These are phyloP conservation scores for Sugiyamaella mastotermitis DNA, from an alignment of 805 yeast species.

Conservation along the genomic window DNA sequence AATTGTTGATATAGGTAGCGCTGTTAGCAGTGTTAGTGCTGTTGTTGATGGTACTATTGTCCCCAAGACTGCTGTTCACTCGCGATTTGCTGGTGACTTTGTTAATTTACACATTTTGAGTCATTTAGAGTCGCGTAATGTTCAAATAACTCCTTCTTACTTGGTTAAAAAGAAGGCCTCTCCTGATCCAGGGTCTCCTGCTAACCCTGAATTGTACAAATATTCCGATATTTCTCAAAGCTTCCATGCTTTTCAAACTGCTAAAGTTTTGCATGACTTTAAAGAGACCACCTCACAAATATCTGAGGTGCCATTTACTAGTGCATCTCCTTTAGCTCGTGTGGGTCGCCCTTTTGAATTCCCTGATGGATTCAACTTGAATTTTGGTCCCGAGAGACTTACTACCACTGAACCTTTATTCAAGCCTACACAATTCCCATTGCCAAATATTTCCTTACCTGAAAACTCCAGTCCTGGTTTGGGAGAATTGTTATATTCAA, in stretches of 20 bases:
- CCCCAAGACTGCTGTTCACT: slow-evolving; percentile 35
- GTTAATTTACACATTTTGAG: slow-evolving; percentile 57
- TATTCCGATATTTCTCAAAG: slow-evolving; percentile 35
- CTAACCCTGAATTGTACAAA: slow-evolving; percentile 16
- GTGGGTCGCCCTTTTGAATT: slow-evolving; percentile 48
- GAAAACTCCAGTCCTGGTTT: slow-evolving; percentile 37
- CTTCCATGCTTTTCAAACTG: slow-evolving; percentile 33
- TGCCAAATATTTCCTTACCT: slow-evolving; percentile 37
- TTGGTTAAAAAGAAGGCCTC: slow-evolving; percentile 32
- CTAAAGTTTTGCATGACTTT: slow-evolving; percentile 41
- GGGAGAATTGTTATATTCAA: slow-evolving; percentile 39
- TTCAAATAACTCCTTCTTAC: slow-evolving; percentile 30
- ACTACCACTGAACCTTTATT: slow-evolving; percentile 63
- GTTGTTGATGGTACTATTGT: slow-evolving; percentile 52
- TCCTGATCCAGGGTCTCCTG: slow-evolving; percentile 33
- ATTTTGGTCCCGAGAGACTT: slow-evolving; percentile 48
- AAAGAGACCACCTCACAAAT: slow-evolving; percentile 38
- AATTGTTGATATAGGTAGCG: slow-evolving; percentile 74
- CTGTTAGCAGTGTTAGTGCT: slow-evolving; percentile 52
- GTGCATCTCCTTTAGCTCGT: slow-evolving; percentile 30
- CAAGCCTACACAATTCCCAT: slow-evolving; percentile 50
- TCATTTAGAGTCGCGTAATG: slow-evolving; percentile 36
- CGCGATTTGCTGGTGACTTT: slow-evolving; percentile 68
- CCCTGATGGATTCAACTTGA: slow-evolving; percentile 47
- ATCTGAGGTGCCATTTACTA: slow-evolving; percentile 36